Conservation (phyloP, 2,329 filamentous ascomycete genomes). For the Penicillium sp. region DNA sequence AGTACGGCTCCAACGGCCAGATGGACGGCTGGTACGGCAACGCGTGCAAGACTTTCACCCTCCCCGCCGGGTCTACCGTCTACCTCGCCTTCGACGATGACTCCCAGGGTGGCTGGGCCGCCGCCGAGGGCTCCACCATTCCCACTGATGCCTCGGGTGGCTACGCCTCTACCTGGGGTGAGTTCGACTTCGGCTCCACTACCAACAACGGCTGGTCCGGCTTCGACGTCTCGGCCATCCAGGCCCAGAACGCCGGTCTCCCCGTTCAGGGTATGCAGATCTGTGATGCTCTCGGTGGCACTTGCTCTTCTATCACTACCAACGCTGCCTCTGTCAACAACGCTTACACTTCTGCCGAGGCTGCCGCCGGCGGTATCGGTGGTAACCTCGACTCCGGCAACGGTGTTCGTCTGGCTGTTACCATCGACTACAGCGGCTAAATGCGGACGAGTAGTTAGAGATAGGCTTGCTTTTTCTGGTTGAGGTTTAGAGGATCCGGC, state of each 20-base stretch:
- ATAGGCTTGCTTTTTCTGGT: background rate
- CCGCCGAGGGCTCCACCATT: conserved; percentile 21
- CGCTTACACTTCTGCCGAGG: conserved; percentile 32
- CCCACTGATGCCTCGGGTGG: conserved; percentile 26
- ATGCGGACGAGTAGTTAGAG: background rate
- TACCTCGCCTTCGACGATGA: conserved; percentile 38
- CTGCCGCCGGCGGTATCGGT: conserved; percentile 33
- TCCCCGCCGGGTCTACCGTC: conserved; percentile 31
- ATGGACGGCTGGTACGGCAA: conserved; percentile 37
- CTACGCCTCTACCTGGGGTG: conserved; percentile 34
- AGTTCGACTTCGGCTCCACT: conserved; percentile 32
- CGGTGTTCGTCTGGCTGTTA: conserved; percentile 24
- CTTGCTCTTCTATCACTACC: conserved; percentile 32
- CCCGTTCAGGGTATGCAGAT: conserved; percentile 39
- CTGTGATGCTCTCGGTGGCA: conserved; percentile 26
- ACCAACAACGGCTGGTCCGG: conserved; percentile 31
- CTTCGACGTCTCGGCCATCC: conserved; percentile 35
- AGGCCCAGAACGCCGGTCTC: conserved; percentile 28
- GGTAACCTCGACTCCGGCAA: conserved; percentile 28
- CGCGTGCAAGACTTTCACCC: conserved; percentile 28
- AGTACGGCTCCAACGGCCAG: conserved; percentile 31
- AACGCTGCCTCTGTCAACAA: conserved; percentile 28
- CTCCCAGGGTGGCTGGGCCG: conserved; percentile 35
- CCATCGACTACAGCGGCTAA: conserved; percentile 29
- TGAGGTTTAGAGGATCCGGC: background rate